Base-by-base conservation (phyloP, 805 yeast genomes). In the Vanderwaltozyma verrucispora region DNA sequence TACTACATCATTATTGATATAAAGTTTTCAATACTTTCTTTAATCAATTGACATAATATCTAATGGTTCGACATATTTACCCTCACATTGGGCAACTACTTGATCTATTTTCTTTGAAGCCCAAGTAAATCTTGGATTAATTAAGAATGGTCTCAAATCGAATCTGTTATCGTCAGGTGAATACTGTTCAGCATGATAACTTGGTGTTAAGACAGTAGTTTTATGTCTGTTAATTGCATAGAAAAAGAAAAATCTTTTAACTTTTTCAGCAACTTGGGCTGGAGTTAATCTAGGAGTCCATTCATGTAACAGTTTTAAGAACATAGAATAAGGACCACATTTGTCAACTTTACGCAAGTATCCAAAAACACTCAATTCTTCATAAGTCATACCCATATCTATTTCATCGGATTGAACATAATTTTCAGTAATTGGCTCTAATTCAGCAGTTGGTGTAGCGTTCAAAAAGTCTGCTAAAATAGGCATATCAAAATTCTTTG, bases 341-440 rank as follows among this genome's bases (percentile, higher is more conserved):
- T 88, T 88, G 34, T 84, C 85, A 33, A 92, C 80, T 60, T 92
- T 92, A 47, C 99, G 74, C 43, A 92, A 69, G 41, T 82, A 72
- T 12, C 99, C 99, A 65, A 92, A 88, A 6, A 82, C 68, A 25
- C 95, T 80, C 42, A 92, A 70, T 56, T 92, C 98, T 46, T 88
- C 94, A 53, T 92, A 92, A 0, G 96, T 83, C 80, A 94, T 82
- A 2, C 99, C 99, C 99, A 92, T 92, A 55, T 92, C 99, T 12
- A 75, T 77, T 60, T 92, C 99, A 59, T 92, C 99, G 24, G 94
- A 82, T 60, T 92, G 99, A 13, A 89, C 94, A 50, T 92, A 89
- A 39, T 76, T 71, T 46, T 81, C 78, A 0, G 98, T 92, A 37
- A 86, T 89, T 26, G 99, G 99, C 54, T 92, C 99, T 36, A 92